phyloP scores from a whole-genome alignment of 768 basidiomycete genomes.

The Mycena leptocephala region DNA sequence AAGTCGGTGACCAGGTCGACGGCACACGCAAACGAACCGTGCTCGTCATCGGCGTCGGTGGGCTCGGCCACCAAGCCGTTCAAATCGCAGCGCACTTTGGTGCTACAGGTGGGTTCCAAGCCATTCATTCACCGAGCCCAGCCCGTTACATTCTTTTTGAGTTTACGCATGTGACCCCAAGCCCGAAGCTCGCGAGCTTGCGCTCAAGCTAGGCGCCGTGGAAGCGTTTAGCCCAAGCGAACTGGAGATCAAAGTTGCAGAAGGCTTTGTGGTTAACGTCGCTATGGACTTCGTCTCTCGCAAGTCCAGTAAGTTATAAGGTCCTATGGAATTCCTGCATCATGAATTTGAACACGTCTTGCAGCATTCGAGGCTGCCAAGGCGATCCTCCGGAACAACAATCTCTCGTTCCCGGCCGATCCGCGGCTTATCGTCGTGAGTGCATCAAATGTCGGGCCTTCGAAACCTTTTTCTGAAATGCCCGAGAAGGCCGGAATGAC shows the following conservation, averaged over 20 bases:
- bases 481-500: neutral
- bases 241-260: neutral
- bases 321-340: neutral
- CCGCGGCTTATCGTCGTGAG: neutral
- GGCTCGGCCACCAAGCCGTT: neutral
- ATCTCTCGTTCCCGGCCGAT: neutral
- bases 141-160: neutral
- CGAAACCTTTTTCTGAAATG: neutral
- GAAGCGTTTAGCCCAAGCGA: neutral
- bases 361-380: neutral
- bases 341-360: neutral
- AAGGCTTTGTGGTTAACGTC: neutral
- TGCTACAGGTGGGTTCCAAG: neutral
- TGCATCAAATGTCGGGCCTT: neutral
- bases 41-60: neutral
- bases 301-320: neutral
- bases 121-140: neutral
- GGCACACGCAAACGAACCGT: neutral
- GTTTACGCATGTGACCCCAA: neutral
- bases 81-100: neutral
- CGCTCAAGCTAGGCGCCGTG: neutral
- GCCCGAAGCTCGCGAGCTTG: neutral
- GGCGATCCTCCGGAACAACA: neutral
- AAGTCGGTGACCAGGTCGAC: neutral
- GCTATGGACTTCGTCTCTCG: neutral